Percentiles rank a stretch among this genome's conserved stretches.
phyloP scores from a whole-genome alignment of 2,329 filamentous ascomycete genomes.

The Colletotrichum sp. region DNA sequence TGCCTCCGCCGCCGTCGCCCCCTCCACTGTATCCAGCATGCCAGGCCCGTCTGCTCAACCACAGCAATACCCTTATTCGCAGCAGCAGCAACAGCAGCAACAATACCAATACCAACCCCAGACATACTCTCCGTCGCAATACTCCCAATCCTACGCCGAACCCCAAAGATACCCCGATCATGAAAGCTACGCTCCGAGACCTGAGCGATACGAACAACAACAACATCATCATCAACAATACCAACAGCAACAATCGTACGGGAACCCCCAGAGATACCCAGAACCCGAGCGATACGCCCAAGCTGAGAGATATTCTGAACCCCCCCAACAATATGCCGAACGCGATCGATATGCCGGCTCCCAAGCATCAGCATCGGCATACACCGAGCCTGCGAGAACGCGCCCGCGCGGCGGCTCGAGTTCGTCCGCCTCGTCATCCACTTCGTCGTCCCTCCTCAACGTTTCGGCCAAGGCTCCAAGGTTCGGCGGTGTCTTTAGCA shows the following conservation, averaged over 20 bases:
- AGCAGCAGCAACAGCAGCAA: background rate
- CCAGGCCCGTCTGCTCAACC: slow-evolving; percentile 3
- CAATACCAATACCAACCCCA: background rate
- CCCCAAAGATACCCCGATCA: slow-evolving; percentile 23
- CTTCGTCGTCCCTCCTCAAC: slow-evolving; percentile 67
- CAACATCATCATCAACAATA: background rate
- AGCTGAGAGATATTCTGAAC: background rate
- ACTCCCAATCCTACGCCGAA: slow-evolving; percentile 20
- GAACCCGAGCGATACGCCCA: slow-evolving; percentile 6
- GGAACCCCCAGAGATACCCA: slow-evolving; percentile 4
- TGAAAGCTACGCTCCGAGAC: background rate
- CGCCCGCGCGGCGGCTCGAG: slow-evolving; percentile 37
- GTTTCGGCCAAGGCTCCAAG: slow-evolving; percentile 62
- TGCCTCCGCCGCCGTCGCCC: background rate
- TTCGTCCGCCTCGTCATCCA: slow-evolving; percentile 52
- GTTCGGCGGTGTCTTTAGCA: slow-evolving; percentile 60
- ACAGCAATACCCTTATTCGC: background rate
- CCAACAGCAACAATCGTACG: background rate
- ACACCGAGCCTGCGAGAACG: slow-evolving; percentile 11
- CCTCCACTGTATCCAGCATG: slow-evolving; percentile 5
- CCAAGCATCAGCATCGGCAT: slow-evolving; percentile 9
- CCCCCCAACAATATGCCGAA: background rate
- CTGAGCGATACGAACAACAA: slow-evolving; percentile 5
- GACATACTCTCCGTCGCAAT: slow-evolving; percentile 25
- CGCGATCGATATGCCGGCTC: slow-evolving; percentile 8